Conservation (phyloP, 306 rosid genomes). For the Lithocarpus polystachyus region DNA sequence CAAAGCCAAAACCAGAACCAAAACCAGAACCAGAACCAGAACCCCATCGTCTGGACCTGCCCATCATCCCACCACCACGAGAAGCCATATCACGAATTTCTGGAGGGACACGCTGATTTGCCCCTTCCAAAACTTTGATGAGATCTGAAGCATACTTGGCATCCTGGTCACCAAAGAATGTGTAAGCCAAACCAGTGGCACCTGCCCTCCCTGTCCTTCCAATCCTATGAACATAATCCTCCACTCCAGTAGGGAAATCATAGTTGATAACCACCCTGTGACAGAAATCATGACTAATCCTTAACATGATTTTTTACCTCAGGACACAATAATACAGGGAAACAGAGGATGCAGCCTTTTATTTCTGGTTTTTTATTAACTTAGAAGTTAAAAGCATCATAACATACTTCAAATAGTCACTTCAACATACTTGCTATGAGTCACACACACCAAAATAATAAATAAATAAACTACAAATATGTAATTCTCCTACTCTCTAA, state of each 20-base stretch:
- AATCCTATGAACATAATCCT: conserved; percentile 99
- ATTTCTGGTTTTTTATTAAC: not conserved
- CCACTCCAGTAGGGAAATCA: conserved; percentile 99
- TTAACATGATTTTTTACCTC: not conserved
- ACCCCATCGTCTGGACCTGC: conserved; percentile 79
- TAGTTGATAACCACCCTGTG: conserved; percentile 91
- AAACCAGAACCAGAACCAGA: conserved; percentile 28
- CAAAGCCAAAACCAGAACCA: conserved; percentile 42
- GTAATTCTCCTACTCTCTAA: not conserved
- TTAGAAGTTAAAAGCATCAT: not conserved
- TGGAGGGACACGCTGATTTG: conserved; percentile 83
- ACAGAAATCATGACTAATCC: conserved; percentile 12
- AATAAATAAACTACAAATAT: not conserved
- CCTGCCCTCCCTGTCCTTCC: conserved; percentile 99
- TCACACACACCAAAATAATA: not conserved
- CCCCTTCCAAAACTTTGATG: conserved; percentile 94
- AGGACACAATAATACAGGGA: not conserved
- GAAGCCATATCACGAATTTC: conserved; percentile 80
- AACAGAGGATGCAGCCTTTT: not conserved
- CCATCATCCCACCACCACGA: conserved; percentile 93
- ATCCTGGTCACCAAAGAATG: conserved; percentile 95
- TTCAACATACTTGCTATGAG: not conserved
- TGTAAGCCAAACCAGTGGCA: conserved; percentile 89
- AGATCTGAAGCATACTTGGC: conserved; percentile 90
- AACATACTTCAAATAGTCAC: not conserved